A percentile compares a stretch with the other conserved stretches of the same genome.
Evolutionary conservation across 768 basidiomycete genomes (phyloP).

Genomic region (Hemileccinum rubropunctum): DNA sequence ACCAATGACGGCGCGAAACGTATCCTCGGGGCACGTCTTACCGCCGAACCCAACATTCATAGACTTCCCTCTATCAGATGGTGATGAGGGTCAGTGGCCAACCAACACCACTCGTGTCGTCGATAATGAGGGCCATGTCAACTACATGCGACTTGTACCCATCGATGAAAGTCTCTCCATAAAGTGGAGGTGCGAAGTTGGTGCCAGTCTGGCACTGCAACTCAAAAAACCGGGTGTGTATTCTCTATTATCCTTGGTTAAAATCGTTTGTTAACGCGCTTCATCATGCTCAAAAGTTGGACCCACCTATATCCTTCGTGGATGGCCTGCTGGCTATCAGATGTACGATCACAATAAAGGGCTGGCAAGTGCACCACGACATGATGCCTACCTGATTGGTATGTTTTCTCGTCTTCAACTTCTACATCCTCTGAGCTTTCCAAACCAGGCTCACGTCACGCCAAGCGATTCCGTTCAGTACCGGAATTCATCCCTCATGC

Average conservation of each 20-base stretch:
- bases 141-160: slow-evolving; percentile 60
- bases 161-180: slow-evolving; percentile 49
- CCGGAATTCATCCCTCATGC: slow-evolving; percentile 86
- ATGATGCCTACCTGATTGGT: slow-evolving; percentile 82
- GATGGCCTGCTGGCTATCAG: slow-evolving; percentile 66
- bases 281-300: slow-evolving; percentile 39
- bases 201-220: slow-evolving; percentile 38
- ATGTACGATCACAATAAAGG: slow-evolving; percentile 80
- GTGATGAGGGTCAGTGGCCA: slow-evolving; percentile 53
- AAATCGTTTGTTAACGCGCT: neutral
- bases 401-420: slow-evolving; percentile 9
- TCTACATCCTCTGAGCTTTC: neutral
- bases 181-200: slow-evolving; percentile 56
- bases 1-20: slow-evolving; percentile 24
- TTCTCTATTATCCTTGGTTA: neutral
- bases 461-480: slow-evolving; percentile 69
- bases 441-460: slow-evolving; percentile 38
- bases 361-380: slow-evolving; percentile 47
- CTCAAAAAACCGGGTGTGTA: slow-evolving; percentile 51
- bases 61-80: slow-evolving; percentile 64
- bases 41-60: slow-evolving; percentile 55
- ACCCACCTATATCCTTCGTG: slow-evolving; percentile 54
- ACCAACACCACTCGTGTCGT: slow-evolving; percentile 49
- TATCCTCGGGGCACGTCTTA: slow-evolving; percentile 28
- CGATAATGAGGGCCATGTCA: slow-evolving; percentile 63